Percentiles rank a stretch among this genome's conserved stretches.
Evolutionary conservation across 2,329 filamentous ascomycete species (phyloP).

Genomic region (Harringtonia lauricola): DNA sequence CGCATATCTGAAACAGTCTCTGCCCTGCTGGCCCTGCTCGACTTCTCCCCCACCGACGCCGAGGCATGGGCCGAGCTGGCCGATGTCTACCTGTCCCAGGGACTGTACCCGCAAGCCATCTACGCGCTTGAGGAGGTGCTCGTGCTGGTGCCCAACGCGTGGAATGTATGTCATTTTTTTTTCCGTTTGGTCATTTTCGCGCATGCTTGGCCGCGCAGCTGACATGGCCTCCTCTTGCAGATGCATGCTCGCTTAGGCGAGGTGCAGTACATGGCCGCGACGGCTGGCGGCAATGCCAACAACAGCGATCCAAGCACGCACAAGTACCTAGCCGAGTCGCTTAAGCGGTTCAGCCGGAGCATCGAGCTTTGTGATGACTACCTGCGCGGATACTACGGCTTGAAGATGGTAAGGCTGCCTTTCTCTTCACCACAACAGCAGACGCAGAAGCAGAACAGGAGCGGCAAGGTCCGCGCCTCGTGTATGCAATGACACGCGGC

Average conservation of each 20-base stretch:
- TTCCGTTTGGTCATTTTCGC: background rate
- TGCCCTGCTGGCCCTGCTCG: slow-evolving; percentile 63
- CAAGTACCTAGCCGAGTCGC: slow-evolving; percentile 55
- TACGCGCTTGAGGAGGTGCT: slow-evolving; percentile 87
- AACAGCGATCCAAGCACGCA: too few relatives aligned
- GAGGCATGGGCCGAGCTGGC: slow-evolving; percentile 90
- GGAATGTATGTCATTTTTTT: slow-evolving; percentile 58
- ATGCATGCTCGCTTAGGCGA: slow-evolving; percentile 83
- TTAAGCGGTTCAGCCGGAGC: slow-evolving; percentile 80
- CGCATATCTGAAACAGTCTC: slow-evolving; percentile 61
- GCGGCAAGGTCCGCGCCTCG: too few relatives aligned
- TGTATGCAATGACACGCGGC: too few relatives aligned
- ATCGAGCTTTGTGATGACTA: slow-evolving; percentile 93
- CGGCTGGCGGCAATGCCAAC: slow-evolving; percentile 23
- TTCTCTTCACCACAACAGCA: background rate
- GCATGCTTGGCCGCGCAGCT: background rate
- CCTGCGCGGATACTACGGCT: slow-evolving; percentile 80
- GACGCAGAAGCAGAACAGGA: too few relatives aligned
- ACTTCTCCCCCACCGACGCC: slow-evolving; percentile 77
- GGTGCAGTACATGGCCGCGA: slow-evolving; percentile 59
- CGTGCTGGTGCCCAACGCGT: slow-evolving; percentile 78
- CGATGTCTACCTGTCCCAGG: slow-evolving; percentile 74
- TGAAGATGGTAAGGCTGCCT: slow-evolving; percentile 56
- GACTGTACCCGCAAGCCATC: slow-evolving; percentile 70
- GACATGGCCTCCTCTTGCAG: slow-evolving; percentile 31